phyloP scores from a whole-genome alignment of 2,329 filamentous ascomycete genomes.

The Trichoderma polysporum region DNA sequence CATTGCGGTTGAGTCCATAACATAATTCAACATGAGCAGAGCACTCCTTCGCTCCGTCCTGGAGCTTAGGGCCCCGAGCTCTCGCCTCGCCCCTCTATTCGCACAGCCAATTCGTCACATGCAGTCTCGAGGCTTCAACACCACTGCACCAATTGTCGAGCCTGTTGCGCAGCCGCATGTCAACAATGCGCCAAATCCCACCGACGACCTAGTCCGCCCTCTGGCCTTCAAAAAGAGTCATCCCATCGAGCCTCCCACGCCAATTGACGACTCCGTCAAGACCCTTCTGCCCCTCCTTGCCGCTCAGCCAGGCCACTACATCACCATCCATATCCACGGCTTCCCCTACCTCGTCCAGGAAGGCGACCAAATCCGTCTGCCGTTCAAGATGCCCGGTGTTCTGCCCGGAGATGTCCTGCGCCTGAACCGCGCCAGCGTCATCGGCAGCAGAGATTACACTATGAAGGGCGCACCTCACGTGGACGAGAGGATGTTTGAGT shows the following conservation, averaged over 20 bases:
- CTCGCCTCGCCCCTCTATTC: conserved; percentile 27
- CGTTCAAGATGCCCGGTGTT: conserved; percentile 75
- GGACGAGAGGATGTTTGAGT: conserved; percentile 81
- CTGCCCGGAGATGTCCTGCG: conserved; percentile 81
- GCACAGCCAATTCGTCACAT: conserved; percentile 32
- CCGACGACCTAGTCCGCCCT: conserved; percentile 34
- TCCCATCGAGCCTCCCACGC: conserved; percentile 35
- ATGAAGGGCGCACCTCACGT: conserved; percentile 79
- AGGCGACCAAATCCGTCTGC: conserved; percentile 73
- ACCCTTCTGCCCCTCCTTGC: conserved; percentile 68
- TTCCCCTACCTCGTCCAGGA: conserved; percentile 75
- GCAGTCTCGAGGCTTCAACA: conserved; percentile 43
- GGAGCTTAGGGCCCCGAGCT: conserved; percentile 53
- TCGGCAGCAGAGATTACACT: conserved; percentile 89
- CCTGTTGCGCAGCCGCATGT: conserved; percentile 34
- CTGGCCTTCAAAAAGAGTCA: conserved; percentile 44
- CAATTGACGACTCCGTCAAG: conserved; percentile 56
- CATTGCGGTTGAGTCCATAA: conserved; percentile 24
- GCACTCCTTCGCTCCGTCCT: conserved; percentile 62
- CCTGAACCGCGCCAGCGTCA: conserved; percentile 76
- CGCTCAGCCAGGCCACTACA: conserved; percentile 73
- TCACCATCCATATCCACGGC: conserved; percentile 76
- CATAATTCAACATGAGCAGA: conserved; percentile 49
- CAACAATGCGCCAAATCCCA: conserved; percentile 42
- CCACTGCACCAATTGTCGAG: conserved; percentile 52